A percentile compares a stretch with the other conserved stretches of the same genome.
These are phyloP conservation scores for Geoglossum glabrum DNA, from an alignment of 495 filamentous ascomycete genomes.

Conservation along the genomic window DNA sequence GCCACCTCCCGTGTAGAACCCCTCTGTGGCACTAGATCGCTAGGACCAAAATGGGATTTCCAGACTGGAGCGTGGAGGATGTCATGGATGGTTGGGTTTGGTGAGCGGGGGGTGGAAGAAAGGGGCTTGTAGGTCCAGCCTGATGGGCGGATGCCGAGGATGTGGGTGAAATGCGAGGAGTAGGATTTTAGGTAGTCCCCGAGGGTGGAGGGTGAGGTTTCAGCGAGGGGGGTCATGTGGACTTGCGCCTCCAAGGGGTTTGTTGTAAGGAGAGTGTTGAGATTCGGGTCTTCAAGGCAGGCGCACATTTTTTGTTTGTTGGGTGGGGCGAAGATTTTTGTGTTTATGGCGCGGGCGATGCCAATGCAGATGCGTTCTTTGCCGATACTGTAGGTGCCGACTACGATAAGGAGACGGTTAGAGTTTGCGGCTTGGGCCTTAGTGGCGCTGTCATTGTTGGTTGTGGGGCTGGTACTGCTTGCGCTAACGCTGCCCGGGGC, in stretches of 20 bases:
- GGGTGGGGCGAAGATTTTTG: conserved; percentile 77
- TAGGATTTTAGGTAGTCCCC: conserved; percentile 65
- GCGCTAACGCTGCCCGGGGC: conserved; percentile 11
- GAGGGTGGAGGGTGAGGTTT: conserved; percentile 72
- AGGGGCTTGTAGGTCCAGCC: conserved; percentile 78
- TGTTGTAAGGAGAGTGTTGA: conserved; percentile 52
- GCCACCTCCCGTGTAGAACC: conserved; percentile 56
- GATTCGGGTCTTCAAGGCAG: conserved; percentile 68
- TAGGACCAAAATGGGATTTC: conserved; percentile 41
- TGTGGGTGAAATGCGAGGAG: conserved; percentile 56
- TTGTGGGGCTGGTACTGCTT: conserved; percentile 15
- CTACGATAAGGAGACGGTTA: conserved; percentile 71
- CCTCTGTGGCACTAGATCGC: conserved; percentile 53
- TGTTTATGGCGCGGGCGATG: conserved; percentile 66
- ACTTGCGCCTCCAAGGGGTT: conserved; percentile 77
- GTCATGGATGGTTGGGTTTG: conserved; percentile 41
- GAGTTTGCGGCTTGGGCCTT: conserved; percentile 4
- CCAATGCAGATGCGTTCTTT: conserved; percentile 92
- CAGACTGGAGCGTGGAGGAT: conserved; percentile 58
- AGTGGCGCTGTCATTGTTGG: neutral
- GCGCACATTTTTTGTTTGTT: conserved; percentile 66
- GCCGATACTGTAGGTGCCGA: conserved; percentile 93
- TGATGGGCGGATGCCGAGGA: conserved; percentile 81
- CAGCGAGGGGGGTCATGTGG: conserved; percentile 90
- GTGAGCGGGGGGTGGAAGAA: conserved; percentile 34